phyloP scores from a whole-genome alignment of 2,329 filamentous ascomycete genomes.

The Hypoxylon sp. region DNA sequence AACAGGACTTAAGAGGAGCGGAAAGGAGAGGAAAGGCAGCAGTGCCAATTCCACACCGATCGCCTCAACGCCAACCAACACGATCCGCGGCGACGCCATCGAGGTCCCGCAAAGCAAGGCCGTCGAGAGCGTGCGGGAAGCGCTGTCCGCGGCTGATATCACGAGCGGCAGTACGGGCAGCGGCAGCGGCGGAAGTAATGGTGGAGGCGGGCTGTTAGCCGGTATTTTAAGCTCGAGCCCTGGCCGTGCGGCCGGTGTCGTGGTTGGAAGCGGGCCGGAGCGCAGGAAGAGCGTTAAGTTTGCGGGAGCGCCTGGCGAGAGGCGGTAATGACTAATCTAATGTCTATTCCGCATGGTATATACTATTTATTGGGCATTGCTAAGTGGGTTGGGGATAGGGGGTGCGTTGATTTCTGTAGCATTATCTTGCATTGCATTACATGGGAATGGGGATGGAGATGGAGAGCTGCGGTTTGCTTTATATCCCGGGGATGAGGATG shows the following conservation, averaged over 20 bases:
- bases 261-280: constrained; percentile 59
- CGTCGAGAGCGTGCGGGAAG: constrained; percentile 72
- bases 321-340: constrained; percentile 47
- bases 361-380: background rate
- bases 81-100: constrained; percentile 64
- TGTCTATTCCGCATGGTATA: constrained; percentile 8
- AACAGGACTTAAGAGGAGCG: constrained; percentile 35
- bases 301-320: constrained; percentile 58
- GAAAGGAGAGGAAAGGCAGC: constrained; percentile 34
- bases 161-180: constrained; percentile 27
- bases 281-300: constrained; percentile 77
- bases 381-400: constrained; percentile 4
- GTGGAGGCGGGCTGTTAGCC: constrained; percentile 55
- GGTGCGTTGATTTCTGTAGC: constrained; percentile 7
- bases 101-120: constrained; percentile 73
- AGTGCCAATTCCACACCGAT: constrained; percentile 29
- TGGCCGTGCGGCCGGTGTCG: constrained; percentile 47
- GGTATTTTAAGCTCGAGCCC: constrained; percentile 69
- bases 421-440: constrained; percentile 9
- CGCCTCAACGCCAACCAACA: constrained; percentile 43
- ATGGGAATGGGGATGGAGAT: background rate
- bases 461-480: constrained; percentile 7
- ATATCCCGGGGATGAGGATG: constrained; percentile 19
- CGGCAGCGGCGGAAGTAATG: constrained; percentile 38
- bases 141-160: constrained; percentile 57